phyloP scores from a whole-genome alignment of 2,329 filamentous ascomycete genomes.

The Arthroderma uncinatum region DNA sequence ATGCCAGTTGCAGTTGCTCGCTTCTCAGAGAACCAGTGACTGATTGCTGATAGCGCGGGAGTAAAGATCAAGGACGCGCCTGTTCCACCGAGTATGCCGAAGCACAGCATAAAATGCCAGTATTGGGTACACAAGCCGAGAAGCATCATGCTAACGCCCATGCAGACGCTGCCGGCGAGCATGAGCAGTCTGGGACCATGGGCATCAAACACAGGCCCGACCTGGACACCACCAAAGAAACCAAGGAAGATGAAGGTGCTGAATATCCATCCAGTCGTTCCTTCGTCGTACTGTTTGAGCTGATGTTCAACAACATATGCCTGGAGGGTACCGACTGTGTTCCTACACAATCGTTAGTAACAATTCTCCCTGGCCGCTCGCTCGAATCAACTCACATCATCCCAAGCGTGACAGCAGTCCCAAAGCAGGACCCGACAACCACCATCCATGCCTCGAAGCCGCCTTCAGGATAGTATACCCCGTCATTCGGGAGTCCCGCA shows the following conservation, averaged over 20 bases:
- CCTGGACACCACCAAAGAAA: constrained; percentile 26
- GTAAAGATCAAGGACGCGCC: constrained; percentile 24
- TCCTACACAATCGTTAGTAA: constrained; percentile 13
- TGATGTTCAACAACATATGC: constrained; percentile 31
- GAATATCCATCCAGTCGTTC: constrained; percentile 33
- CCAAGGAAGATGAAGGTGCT: constrained; percentile 32
- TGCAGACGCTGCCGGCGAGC: constrained; percentile 23
- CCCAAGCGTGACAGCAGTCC: constrained; percentile 33
- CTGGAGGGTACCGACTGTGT: constrained; percentile 31
- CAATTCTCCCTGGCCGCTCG: neutral
- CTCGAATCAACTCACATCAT: constrained; percentile 17
- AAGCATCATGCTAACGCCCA: constrained; percentile 21
- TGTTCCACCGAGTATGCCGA: constrained; percentile 27
- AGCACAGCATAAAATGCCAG: constrained; percentile 30
- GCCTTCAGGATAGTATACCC: constrained; percentile 29
- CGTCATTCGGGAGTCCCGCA: neutral
- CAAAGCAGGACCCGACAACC: constrained; percentile 33
- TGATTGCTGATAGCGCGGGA: constrained; percentile 22
- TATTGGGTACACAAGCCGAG: constrained; percentile 27
- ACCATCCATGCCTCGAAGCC: constrained; percentile 35
- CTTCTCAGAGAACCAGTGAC: constrained; percentile 27
- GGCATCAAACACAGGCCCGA: constrained; percentile 31
- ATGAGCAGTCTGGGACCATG: constrained; percentile 24
- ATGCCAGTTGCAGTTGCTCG: constrained; percentile 27
- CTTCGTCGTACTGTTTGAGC: constrained; percentile 20